Evolutionary conservation across 495 filamentous ascomycete genomes (phyloP).

Genomic region (Aspergillus affinis): DNA sequence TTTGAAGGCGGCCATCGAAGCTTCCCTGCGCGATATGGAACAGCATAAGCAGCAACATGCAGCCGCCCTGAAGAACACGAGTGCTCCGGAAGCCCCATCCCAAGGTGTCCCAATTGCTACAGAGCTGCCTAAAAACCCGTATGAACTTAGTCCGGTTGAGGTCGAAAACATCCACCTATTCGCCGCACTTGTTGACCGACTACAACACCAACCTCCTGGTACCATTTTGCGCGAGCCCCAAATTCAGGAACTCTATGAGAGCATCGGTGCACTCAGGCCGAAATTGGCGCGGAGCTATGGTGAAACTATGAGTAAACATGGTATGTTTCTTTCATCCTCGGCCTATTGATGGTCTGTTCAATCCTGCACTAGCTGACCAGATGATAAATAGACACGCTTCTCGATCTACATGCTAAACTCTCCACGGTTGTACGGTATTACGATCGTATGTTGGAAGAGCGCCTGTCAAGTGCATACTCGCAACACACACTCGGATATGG

Average conservation of each 20-base stretch:
- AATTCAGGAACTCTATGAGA: conserved; percentile 97
- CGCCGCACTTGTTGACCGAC: conserved; percentile 86
- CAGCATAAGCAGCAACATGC: conserved; percentile 92
- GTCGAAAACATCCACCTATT: conserved; percentile 98
- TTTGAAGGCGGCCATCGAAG: conserved; percentile 92
- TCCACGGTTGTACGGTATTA: conserved; percentile 98
- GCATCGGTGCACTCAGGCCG: conserved; percentile 85
- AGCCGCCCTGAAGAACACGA: conserved; percentile 68
- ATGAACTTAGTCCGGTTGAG: conserved; percentile 91
- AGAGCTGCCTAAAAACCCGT: conserved; percentile 78
- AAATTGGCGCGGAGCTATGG: conserved; percentile 96
- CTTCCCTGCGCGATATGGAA: conserved; percentile 97
- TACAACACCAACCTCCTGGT: conserved; percentile 93
- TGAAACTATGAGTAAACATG: conserved; percentile 99
- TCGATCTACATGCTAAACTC: conserved; percentile 92
- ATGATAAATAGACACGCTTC: conserved; percentile 65
- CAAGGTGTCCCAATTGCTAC: conserved; percentile 28
- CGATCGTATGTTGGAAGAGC: conserved; percentile 95
- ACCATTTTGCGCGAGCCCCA: conserved; percentile 94
- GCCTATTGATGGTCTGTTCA: too few relatives aligned
- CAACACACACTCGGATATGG: conserved; percentile 63
- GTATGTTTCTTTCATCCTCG: conserved; percentile 46
- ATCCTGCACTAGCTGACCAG: conserved; percentile 26
- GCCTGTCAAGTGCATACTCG: conserved; percentile 86
- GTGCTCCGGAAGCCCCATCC: conserved; percentile 29